phyloP scores from a whole-genome alignment of 192 early-diverging fungal genomes.

The Phlyctochytrium arcticum region DNA sequence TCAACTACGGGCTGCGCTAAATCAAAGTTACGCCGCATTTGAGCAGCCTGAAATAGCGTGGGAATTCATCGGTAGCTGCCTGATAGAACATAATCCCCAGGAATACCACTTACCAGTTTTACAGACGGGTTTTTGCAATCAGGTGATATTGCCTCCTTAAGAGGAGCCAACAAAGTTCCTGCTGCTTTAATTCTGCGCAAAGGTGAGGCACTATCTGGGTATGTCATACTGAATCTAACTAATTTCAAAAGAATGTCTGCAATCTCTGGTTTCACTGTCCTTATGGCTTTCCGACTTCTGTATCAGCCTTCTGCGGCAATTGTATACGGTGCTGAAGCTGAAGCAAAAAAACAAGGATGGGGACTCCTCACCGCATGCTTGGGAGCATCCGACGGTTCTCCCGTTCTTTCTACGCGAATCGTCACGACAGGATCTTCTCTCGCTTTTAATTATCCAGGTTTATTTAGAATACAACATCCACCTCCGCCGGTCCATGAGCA shows the following conservation, averaged over 20 bases:
- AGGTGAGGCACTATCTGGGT: not conserved
- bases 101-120: too few relatives aligned
- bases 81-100: too few relatives aligned
- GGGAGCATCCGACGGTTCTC: not conserved
- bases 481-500: not conserved
- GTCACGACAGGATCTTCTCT: not conserved
- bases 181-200: conserved; percentile 5
- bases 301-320: conserved; percentile 2
- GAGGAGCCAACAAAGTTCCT: not conserved
- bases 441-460: not conserved
- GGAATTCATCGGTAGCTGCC: conserved; percentile 1
- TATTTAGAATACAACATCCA: not conserved
- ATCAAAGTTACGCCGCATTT: conserved; percentile 6
- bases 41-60: conserved; percentile 2
- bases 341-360: not conserved
- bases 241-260: conserved; percentile 6
- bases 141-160: not conserved
- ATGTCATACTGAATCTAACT: not conserved
- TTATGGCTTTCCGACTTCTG: conserved; percentile 1
- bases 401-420: conserved; percentile 3
- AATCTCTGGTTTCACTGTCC: conserved; percentile 1
- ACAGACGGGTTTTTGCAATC: not conserved
- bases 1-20: not conserved
- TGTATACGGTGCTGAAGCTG: conserved; percentile 7
- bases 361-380: too few relatives aligned